Base-by-base conservation (phyloP, 768 basidiomycete species). In the Artomyces pyxidatus region DNA sequence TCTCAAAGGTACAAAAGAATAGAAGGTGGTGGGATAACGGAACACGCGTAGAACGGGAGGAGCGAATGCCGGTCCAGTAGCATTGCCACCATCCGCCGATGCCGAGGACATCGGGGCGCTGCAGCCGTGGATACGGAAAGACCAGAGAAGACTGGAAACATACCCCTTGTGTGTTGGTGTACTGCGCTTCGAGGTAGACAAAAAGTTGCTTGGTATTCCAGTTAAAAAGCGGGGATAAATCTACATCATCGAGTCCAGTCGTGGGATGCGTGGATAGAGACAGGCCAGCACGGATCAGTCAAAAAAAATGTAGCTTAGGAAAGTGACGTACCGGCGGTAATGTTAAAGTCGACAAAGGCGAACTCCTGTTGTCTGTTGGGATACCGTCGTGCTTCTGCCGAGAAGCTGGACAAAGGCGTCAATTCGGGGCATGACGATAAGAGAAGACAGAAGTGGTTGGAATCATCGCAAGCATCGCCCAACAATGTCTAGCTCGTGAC, bases 161-260 rank as follows among this genome's bases (percentile, higher is more conserved):
- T 62, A 91, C 91, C 41, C 88, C 81, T 63, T 84, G 68, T 0
- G 73, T 64, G 47, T 82, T 86, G 28, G 73, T 73, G 61, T 92
- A 94, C 63, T 94, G 89, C 0, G 88, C 92, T 58, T 83, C 78
- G 28, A 95, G 75, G 60, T 88, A 92, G 11, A 94, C 64, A 63
- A 95, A 94, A 10, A 95, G 61, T 61, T 95, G 92, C 66, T 95
- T 95, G n/a, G 92, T 94, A 65, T 95, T 95, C 91, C 91, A 95
- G 67, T 93, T 71, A 68, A 93, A 95, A 26, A 95, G 72, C 11
- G 92, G 80, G 8, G 77, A 71, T 4, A 95, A 71, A 67, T 95
- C 92, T 92, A 54, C 41, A 30, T 8, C 9, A 4, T 14, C 16
- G 14, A 35, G 11, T 3, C 16, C n/a, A 19, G 27, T 17, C 10